Percentiles rank a stretch among this genome's conserved stretches.
phyloP scores from a whole-genome alignment of 306 rosid species.

The Dryas octopetala region DNA sequence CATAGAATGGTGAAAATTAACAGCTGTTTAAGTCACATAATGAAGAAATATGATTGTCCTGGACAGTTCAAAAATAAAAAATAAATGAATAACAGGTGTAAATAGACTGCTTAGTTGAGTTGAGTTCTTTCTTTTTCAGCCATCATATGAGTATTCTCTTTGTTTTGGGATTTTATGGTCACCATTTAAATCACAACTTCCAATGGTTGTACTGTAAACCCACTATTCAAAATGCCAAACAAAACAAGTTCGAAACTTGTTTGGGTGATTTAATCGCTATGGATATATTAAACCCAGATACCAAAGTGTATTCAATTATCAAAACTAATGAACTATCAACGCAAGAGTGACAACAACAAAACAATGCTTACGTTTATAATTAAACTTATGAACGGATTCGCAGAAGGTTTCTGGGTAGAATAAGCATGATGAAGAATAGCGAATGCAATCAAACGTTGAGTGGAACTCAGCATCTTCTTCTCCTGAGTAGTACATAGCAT shows the following conservation, averaged over 20 bases:
- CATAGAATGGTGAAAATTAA: too few species aligned
- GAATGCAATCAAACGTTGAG: slow-evolving; percentile 72
- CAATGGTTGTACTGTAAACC: neutral
- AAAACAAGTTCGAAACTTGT: neutral
- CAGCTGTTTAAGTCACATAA: too few species aligned
- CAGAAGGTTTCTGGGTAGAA: slow-evolving; percentile 65
- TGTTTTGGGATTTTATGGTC: neutral
- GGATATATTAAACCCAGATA: neutral
- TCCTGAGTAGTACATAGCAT: slow-evolving; percentile 31
- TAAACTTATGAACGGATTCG: slow-evolving; percentile 72
- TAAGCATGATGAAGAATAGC: slow-evolving; percentile 68
- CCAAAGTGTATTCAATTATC: neutral
- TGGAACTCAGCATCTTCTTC: slow-evolving; percentile 42
- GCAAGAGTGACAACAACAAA: neutral
- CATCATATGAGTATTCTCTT: neutral
- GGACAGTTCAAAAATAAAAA: too few species aligned
- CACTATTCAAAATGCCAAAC: neutral
- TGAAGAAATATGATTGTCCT: too few species aligned
- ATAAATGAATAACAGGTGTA: too few species aligned
- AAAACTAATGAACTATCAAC: neutral
- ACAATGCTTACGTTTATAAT: slow-evolving; percentile 57
- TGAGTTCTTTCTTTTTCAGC: neutral
- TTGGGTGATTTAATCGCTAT: neutral
- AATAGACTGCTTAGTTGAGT: neutral
- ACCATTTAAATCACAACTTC: neutral